Evolutionary conservation across 495 filamentous ascomycete genomes (phyloP).

Genomic region (Thermochaetoides thermophila): DNA sequence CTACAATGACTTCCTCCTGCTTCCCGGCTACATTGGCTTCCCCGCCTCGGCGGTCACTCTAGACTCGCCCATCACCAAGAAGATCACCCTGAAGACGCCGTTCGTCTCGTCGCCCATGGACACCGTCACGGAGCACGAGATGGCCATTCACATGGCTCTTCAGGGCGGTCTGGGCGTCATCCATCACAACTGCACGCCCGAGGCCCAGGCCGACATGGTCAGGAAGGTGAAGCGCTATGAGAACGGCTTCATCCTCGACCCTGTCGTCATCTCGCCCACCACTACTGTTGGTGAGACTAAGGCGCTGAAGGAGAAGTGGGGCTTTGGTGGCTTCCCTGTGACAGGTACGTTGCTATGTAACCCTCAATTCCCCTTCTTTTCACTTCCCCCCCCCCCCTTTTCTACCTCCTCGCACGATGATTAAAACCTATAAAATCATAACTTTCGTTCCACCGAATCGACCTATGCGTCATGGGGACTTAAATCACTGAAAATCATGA

Average conservation of each 20-base stretch:
- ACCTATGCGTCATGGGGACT: constrained; percentile 75
- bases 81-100: constrained; percentile 84
- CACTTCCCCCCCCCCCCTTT: constrained; percentile 14
- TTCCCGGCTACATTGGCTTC: constrained; percentile 56
- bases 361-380: constrained; percentile 7
- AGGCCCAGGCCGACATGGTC: constrained; percentile 97
- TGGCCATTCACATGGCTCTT: constrained; percentile 98
- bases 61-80: constrained; percentile 84
- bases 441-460: constrained; percentile 99
- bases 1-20: constrained; percentile 48
- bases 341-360: constrained; percentile 98
- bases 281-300: constrained; percentile 87
- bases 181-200: constrained; percentile 94
- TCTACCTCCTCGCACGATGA: constrained; percentile 38
- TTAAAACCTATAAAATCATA: constrained; percentile 72
- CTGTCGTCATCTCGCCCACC: constrained; percentile 74
- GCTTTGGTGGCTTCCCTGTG: constrained; percentile 96
- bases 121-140: constrained; percentile 96
- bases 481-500: constrained; percentile 28
- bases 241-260: constrained; percentile 97
- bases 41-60: constrained; percentile 78
- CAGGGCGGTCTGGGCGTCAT: constrained; percentile 94
- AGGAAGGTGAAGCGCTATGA: constrained; percentile 98
- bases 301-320: constrained; percentile 90
- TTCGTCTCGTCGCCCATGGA: constrained; percentile 98